These are phyloP conservation scores for Tolypocladium amazonense DNA, from an alignment of 2,329 filamentous ascomycete genomes.

Conservation along the genomic window DNA sequence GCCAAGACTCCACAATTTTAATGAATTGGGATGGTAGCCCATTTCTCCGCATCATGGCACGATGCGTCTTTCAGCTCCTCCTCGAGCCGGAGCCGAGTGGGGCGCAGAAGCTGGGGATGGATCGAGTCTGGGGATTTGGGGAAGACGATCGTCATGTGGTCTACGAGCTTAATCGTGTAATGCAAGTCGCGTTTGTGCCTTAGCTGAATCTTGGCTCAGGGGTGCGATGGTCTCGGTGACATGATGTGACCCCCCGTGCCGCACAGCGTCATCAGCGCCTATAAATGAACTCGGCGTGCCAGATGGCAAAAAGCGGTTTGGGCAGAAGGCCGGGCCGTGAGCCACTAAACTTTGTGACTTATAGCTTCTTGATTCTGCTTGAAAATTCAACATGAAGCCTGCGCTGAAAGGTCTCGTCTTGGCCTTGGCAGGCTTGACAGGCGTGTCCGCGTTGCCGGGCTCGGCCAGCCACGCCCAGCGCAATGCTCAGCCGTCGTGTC, in stretches of 20 bases:
- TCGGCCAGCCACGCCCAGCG: neutral
- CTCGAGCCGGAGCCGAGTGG: neutral
- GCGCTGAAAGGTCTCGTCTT: neutral
- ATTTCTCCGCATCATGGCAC: conserved; percentile 4
- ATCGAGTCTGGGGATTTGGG: no score
- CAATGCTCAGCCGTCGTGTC: conserved; percentile 13
- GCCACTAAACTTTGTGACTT: neutral
- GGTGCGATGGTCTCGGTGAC: neutral
- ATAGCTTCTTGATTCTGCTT: neutral
- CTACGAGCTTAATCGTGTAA: neutral
- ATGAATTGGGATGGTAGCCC: neutral
- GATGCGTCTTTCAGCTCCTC: neutral
- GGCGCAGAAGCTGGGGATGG: neutral
- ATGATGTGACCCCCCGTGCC: neutral
- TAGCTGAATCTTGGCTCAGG: neutral
- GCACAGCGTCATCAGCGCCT: neutral
- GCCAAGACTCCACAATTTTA: conserved; percentile 3
- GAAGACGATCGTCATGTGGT: neutral
- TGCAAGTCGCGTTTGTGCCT: neutral
- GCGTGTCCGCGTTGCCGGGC: neutral
- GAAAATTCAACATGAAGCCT: neutral
- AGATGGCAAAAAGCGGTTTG: no score
- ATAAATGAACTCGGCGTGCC: neutral
- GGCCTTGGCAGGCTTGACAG: neutral
- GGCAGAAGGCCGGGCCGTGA: neutral